Evolutionary conservation across 2,329 filamentous ascomycete species (phyloP).

Genomic region (Rhexocercosporidium sp.): DNA sequence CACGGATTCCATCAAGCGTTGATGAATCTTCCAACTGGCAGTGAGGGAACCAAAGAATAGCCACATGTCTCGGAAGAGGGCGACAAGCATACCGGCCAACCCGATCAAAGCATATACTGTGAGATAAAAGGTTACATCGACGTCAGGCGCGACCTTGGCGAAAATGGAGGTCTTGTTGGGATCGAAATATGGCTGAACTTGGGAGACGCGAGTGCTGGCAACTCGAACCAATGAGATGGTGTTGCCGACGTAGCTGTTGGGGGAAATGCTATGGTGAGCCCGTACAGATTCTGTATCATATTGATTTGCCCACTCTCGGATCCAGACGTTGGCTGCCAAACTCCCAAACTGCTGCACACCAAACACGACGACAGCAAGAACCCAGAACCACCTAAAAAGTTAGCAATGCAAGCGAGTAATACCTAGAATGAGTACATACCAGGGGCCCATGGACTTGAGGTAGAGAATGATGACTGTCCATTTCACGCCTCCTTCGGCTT

Average conservation of each 20-base stretch:
- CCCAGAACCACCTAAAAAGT: slow-evolving; percentile 75
- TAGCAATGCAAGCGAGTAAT: slow-evolving; percentile 17
- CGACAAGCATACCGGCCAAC: slow-evolving; percentile 76
- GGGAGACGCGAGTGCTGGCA: slow-evolving; percentile 34
- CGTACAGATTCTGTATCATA: slow-evolving; percentile 57
- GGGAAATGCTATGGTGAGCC: slow-evolving; percentile 25
- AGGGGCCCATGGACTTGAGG: slow-evolving; percentile 87
- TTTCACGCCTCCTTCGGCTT: slow-evolving; percentile 86
- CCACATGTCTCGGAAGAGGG: slow-evolving; percentile 82
- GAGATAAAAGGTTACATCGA: slow-evolving; percentile 86
- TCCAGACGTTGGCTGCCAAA: slow-evolving; percentile 92
- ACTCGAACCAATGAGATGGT: slow-evolving; percentile 37
- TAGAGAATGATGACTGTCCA: slow-evolving; percentile 87
- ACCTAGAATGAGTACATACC: slow-evolving; percentile 49
- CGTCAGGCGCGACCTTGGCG: slow-evolving; percentile 51
- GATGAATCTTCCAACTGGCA: slow-evolving; percentile 85
- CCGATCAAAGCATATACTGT: slow-evolving; percentile 82
- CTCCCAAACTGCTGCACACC: slow-evolving; percentile 81
- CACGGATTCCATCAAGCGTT: slow-evolving; percentile 76
- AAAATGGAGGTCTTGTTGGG: slow-evolving; percentile 40
- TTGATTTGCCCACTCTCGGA: slow-evolving; percentile 91
- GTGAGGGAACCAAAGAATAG: slow-evolving; percentile 91
- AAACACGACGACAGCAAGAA: slow-evolving; percentile 76
- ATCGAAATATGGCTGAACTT: slow-evolving; percentile 42
- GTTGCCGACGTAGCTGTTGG: slow-evolving; percentile 38